phyloP scores from a whole-genome alignment of 345 rosid species.

The Syzygium jambos region DNA sequence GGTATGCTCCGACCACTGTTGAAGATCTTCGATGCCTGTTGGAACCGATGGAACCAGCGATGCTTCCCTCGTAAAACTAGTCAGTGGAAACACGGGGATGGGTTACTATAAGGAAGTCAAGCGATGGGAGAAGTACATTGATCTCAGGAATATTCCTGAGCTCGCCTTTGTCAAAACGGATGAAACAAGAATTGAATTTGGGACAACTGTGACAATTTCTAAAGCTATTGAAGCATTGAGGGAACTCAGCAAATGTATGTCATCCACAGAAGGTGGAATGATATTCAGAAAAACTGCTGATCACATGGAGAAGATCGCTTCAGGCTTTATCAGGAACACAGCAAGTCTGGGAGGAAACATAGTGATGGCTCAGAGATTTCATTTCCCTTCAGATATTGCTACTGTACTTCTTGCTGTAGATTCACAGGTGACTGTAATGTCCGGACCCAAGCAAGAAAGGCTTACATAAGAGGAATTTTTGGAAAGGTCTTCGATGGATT shows the following conservation, averaged over 20 bases:
- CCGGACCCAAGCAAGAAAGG: conserved; percentile 18
- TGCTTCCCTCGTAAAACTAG: conserved; percentile 27
- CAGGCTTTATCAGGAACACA: conserved; percentile 48
- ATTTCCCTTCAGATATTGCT: conserved; percentile 80
- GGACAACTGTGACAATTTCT: conserved; percentile 72
- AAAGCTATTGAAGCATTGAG: conserved; percentile 54
- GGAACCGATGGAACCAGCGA: conserved; percentile 4
- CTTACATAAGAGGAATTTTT: conserved; percentile 54
- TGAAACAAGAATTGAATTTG: conserved; percentile 48
- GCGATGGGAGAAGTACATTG: conserved; percentile 41
- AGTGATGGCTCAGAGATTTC: conserved; percentile 68
- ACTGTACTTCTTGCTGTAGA: conserved; percentile 63
- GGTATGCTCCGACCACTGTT: conserved; percentile 2
- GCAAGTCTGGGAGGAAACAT: conserved; percentile 77
- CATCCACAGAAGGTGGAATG: conserved; percentile 5
- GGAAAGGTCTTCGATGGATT: conserved; percentile 41
- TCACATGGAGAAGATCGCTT: conserved; percentile 72
- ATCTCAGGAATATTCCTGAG: conserved; percentile 51
- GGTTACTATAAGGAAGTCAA: conserved; percentile 67
- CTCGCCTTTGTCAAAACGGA: conserved; percentile 42
- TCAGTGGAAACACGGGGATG: conserved; percentile 66
- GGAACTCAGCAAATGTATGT: conserved; percentile 11
- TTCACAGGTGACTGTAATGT: conserved; percentile 34
- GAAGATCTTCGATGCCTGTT: conserved; percentile 40
- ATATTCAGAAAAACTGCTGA: conserved; percentile 40